These are phyloP conservation scores for Sphagnum fallax DNA, from an alignment of 228 moss, liverwort and hornwort species.

Conservation along the genomic window DNA sequence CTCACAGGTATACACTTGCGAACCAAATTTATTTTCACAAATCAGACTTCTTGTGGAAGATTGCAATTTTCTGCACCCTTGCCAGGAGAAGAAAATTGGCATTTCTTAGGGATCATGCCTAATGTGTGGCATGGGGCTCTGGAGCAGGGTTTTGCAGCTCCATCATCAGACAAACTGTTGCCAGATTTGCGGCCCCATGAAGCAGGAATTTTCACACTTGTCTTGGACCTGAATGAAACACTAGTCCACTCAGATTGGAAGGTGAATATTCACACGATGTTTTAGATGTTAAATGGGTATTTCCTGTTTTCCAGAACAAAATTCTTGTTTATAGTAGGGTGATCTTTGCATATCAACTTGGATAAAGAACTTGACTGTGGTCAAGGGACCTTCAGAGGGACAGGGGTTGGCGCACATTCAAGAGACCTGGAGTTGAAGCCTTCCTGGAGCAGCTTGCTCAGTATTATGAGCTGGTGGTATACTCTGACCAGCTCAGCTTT, in stretches of 20 bases:
- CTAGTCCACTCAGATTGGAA: conserved; percentile 97
- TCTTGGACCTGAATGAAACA: conserved; percentile 96
- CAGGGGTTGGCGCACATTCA: conserved; percentile 98
- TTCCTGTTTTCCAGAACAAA: neutral
- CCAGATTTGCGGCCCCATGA: conserved; percentile 93
- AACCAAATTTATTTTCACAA: too few relatives aligned
- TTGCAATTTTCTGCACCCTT: neutral
- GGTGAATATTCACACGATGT: conserved; percentile 13
- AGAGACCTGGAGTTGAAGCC: conserved; percentile 93
- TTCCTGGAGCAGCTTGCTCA: conserved; percentile 97
- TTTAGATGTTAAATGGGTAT: neutral
- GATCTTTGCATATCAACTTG: neutral
- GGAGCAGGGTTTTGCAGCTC: conserved; percentile 91
- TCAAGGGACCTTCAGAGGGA: conserved; percentile 53
- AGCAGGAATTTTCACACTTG: conserved; percentile 79
- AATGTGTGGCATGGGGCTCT: neutral
- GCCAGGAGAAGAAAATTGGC: neutral
- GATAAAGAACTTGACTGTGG: too few relatives aligned
- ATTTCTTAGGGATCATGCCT: neutral
- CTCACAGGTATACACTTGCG: neutral
- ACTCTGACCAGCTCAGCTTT: conserved; percentile 88
- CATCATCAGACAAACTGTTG: conserved; percentile 87
- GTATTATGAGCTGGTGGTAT: conserved; percentile 90
- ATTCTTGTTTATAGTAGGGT: neutral
- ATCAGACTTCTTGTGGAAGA: too few relatives aligned